Percentiles rank a stretch among this genome's conserved stretches.
Evolutionary conservation across 129 eudicot species (phyloP).

Genomic region (Ambrosia artemisiifolia): DNA sequence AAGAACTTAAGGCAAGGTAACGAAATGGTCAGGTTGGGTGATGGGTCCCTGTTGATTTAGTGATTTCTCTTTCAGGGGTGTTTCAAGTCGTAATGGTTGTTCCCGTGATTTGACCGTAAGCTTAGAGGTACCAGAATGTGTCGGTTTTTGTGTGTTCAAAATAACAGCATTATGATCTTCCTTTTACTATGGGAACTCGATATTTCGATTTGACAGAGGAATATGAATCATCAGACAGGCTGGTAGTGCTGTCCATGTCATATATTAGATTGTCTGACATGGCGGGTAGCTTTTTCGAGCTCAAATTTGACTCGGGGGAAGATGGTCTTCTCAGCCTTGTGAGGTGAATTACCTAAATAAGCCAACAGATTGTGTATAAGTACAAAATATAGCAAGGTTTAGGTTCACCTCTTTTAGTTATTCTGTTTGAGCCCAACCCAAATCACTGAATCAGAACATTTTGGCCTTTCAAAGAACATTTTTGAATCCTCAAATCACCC

Average conservation of each 20-base stretch:
- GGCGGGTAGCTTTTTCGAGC: constrained; percentile 37
- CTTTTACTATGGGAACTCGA: constrained; percentile 6
- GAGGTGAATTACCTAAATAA: constrained; percentile 52
- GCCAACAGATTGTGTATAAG: neutral
- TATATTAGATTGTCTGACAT: constrained; percentile 70
- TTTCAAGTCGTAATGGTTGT: constrained; percentile 2
- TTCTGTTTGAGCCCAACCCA: no score
- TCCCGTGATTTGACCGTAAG: constrained; percentile 26
- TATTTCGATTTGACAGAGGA: constrained; percentile 23
- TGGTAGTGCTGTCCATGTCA: constrained; percentile 75
- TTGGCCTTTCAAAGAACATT: no score
- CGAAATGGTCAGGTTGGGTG: no score
- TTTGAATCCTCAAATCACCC: no score
- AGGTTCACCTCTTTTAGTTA: no score
- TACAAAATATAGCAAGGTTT: neutral
- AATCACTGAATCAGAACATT: no score
- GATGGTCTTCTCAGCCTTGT: constrained; percentile 72
- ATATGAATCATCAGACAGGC: constrained; percentile 84
- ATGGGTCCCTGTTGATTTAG: constrained; percentile 41
- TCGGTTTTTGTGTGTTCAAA: constrained; percentile 13
- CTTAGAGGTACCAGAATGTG: constrained; percentile 13
- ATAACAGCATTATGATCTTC: neutral
- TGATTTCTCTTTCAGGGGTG: constrained; percentile 54
- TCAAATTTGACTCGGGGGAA: constrained; percentile 36
- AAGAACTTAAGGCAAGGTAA: no score